These are phyloP conservation scores for Tuber brumale DNA, from an alignment of 495 filamentous ascomycete species.

Conservation along the genomic window DNA sequence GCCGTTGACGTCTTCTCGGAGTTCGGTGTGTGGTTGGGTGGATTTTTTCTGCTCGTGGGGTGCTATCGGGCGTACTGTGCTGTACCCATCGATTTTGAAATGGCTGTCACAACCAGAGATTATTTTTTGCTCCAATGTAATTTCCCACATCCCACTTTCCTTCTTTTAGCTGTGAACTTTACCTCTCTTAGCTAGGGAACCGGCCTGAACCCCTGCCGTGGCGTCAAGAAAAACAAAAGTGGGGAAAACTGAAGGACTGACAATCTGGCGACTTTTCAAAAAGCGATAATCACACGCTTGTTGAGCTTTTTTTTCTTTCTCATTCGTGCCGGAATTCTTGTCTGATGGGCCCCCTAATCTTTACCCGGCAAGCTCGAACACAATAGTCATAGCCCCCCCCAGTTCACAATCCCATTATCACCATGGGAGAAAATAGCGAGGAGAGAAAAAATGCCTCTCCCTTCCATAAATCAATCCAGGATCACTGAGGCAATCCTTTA, in stretches of 20 bases:
- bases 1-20: not conserved
- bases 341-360: not conserved
- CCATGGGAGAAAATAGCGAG: not conserved
- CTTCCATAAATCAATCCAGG: not conserved
- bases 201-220: not conserved
- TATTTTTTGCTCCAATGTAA: not conserved
- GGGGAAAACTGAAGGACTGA: not conserved
- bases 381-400: not conserved
- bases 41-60: not conserved
- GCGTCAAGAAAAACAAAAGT: not conserved
- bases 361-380: not conserved
- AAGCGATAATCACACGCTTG: not conserved
- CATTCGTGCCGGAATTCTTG: not conserved
- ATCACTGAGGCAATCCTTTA: not conserved
- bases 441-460: not conserved
- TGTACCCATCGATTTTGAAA: not conserved
- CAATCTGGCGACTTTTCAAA: not conserved
- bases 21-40: not conserved
- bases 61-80: not conserved
- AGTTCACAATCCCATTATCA: not conserved
- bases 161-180: not conserved
- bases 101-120: not conserved
- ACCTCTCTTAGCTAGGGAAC: not conserved
- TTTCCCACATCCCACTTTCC: not conserved
- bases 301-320: not conserved